Base-by-base conservation (phyloP, 306 rosid species). In the Rosa lucieae region DNA sequence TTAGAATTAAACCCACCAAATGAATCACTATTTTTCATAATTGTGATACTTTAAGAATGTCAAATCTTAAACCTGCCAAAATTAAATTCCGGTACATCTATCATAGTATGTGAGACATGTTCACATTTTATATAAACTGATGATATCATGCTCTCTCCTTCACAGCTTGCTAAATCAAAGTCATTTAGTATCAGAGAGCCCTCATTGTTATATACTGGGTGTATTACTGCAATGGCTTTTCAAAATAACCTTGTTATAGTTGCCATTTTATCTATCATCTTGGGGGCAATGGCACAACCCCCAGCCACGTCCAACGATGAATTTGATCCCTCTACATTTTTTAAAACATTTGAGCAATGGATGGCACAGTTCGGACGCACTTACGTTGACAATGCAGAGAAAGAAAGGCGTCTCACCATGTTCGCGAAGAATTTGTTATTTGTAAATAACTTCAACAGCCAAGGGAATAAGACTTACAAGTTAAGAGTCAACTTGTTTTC, bases 381-480 rank as follows among this genome's bases (percentile, higher is more conserved):
- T 32, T 88, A 78, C 39, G 3, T 18, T 37, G 82, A 88, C 76
- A 76, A 5, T 62, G 77, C 48, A 5, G 87, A 84, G 67, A 81
- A 80, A 59, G 80, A 56, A 56, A 78, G 29, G 39, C 59, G 82
- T 10, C 83, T 78, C 62, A 2, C 29, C 12, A 78, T 84, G 32
- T 86, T 89, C 40, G 70, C 70, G 29, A 62, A 80, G 29, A 86
- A 82, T 58, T 63, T 81, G n/a, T 37, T 73, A 13, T 82, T 56
- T 73, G 72, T 73, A 8, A 80, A 81, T 47, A 46, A 79, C 5
- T 69, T 82, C 26, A 78, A 82, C 74, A 69, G 8, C 5, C 70
- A 43, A 52, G 79, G 48, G 10, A 63, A 84, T 26, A 63, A 68
- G 35, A 3, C 59, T 10, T 84, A 62, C 70, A 82, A 70, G 77